Evolutionary conservation across 2,329 filamentous ascomycete genomes (phyloP), one percentile per base, ranked within the genome.

Genomic region (Proliferodiscus dingleyae): DNA sequence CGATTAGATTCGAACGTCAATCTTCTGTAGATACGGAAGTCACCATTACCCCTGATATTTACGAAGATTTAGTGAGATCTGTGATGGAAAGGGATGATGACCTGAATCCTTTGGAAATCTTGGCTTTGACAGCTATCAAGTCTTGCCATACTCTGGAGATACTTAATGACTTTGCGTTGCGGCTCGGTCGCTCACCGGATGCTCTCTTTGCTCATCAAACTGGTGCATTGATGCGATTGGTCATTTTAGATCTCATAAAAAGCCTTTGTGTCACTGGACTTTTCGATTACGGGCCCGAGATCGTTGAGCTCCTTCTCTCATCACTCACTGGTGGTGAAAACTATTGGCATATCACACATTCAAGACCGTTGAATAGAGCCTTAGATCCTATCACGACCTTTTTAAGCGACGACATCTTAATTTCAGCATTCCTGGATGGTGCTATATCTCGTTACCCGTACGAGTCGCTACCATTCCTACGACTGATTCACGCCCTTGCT

Each of bases 391-490:
- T 71, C n/a, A 64, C 66, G n/a, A 67, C 68, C 16, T 78, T 81
- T 53, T 63, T 74, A 32, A 62, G 69, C 18, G 63, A 70, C 34
- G 59, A 70, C n/a, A 64, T 81, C 34, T 69, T 77, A 53, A 65
- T 69, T 22, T 64, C 66, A 15, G 66, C 45, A 13, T 57, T 85
- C 43, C 36, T 55, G 13, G 63, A 81, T 68, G n/a, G 5, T 7
- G 8, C 29, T n/a, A 5, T 32, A 13, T n/a, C 8, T 5, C n/a
- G n/a, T 32, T 5, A 32, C 8, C 29, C 29, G n/a, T 10, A 15
- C 8, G 29, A 13, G 9, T 83, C 87, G 37, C 66, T 82, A 2
- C 89, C 90, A 1, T 88, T 95, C 57, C 68, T 94, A 49, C 80
- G 77, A 43, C 69, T 94, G 30, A 85, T 81, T 61, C 81, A 81